Conservation (phyloP, 2,329 filamentous ascomycete species). For the Pseudonectria foliicola region DNA sequence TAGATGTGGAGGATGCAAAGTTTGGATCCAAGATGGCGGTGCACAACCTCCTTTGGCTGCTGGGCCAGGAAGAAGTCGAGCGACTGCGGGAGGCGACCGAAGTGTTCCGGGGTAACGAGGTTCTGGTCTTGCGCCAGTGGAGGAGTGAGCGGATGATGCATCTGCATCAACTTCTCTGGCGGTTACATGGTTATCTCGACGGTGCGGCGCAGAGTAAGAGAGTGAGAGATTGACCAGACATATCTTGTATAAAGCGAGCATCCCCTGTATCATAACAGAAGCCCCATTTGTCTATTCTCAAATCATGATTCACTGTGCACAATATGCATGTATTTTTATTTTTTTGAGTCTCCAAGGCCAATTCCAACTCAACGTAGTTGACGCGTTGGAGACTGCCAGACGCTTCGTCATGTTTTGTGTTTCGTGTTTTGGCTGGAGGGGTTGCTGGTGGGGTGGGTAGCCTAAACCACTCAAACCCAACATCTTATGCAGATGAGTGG, state of each 20-base stretch:
- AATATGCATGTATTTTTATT: no score
- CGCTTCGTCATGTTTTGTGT: no score
- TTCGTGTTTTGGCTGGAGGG: no score
- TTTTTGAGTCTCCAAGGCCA: no score
- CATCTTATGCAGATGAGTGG: no score
- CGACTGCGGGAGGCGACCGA: slow-evolving; percentile 30
- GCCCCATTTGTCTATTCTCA: neutral
- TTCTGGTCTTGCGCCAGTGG: slow-evolving; percentile 36
- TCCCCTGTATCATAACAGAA: no score
- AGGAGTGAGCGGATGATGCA: slow-evolving; percentile 32
- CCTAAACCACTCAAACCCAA: no score
- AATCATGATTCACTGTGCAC: no score
- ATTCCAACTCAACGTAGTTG: no score
- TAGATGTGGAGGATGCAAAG: slow-evolving; percentile 30
- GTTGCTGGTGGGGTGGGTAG: no score
- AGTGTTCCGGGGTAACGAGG: slow-evolving; percentile 29
- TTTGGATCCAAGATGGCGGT: slow-evolving; percentile 38
- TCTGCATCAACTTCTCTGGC: slow-evolving; percentile 49
- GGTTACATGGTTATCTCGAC: slow-evolving; percentile 47
- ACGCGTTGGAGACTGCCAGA: no score
- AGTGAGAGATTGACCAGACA: neutral
- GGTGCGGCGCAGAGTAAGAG: neutral
- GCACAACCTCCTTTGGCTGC: slow-evolving; percentile 43
- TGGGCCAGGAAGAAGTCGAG: slow-evolving; percentile 40
- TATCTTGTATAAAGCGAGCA: neutral